Conservation (phyloP, 768 basidiomycete species). For the Chalciporus sphaerocephalus region DNA sequence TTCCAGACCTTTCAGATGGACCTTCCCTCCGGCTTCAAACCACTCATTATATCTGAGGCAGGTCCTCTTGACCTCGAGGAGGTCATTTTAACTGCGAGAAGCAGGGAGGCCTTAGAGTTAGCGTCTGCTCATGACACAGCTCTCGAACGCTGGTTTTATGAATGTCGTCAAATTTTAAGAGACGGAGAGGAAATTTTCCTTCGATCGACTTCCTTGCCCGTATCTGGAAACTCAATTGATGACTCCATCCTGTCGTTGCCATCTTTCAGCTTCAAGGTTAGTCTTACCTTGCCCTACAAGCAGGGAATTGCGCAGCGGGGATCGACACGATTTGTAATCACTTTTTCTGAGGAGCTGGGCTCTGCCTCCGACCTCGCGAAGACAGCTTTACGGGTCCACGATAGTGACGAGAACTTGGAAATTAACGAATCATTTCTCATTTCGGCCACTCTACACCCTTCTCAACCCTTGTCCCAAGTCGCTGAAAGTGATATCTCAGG, state of each 20-base stretch:
- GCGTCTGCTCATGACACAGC: slow-evolving; percentile 33
- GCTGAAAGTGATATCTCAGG: slow-evolving; percentile 12
- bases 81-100: slow-evolving; percentile 49
- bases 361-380: slow-evolving; percentile 4
- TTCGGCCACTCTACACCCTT: slow-evolving; percentile 38
- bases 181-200: slow-evolving; percentile 42
- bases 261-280: slow-evolving; percentile 43
- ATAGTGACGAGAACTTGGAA: slow-evolving; percentile 47
- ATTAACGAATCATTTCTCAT: slow-evolving; percentile 73
- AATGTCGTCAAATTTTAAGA: slow-evolving; percentile 45
- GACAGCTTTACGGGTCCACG: slow-evolving; percentile 4
- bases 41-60: slow-evolving; percentile 18
- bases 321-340: slow-evolving; percentile 51
- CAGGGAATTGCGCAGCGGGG: slow-evolving; percentile 58
- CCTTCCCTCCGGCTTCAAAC: slow-evolving; percentile 8
- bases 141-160: slow-evolving; percentile 44
- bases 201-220: slow-evolving; percentile 15
- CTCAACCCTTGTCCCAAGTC: slow-evolving; percentile 9
- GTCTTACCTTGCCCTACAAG: slow-evolving; percentile 64
- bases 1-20: slow-evolving; percentile 27
- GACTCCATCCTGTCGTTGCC: slow-evolving; percentile 6
- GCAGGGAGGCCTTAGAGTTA: slow-evolving; percentile 43
- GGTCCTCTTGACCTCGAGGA: slow-evolving; percentile 43
- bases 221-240: slow-evolving; percentile 12
- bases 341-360: slow-evolving; percentile 27